These are phyloP conservation scores for Colletotrichum salicis DNA, from an alignment of 2,329 filamentous ascomycete species.

Conservation along the genomic window DNA sequence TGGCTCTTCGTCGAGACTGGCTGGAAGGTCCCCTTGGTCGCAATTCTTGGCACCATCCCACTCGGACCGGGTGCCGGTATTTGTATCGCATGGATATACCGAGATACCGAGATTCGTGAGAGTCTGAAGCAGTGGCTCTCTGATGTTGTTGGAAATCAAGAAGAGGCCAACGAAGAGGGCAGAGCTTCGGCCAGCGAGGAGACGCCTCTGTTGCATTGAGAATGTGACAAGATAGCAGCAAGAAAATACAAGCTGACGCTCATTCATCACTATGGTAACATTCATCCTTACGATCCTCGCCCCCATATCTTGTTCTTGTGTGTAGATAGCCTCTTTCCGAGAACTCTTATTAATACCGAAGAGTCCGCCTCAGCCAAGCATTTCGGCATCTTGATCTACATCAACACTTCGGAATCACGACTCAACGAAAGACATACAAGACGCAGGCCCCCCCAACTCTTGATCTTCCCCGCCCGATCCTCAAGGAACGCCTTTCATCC, in stretches of 20 bases:
- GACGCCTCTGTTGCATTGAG: constrained; percentile 45
- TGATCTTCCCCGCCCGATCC: neutral
- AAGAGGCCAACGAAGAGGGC: constrained; percentile 11
- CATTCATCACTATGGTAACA: neutral
- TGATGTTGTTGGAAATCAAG: constrained; percentile 1
- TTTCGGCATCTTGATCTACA: neutral
- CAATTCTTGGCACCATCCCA: constrained; percentile 42
- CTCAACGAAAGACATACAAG: neutral
- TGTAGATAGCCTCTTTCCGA: neutral
- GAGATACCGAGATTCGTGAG: constrained; percentile 48
- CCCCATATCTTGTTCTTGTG: neutral
- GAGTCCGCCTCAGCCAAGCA: neutral
- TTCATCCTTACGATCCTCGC: neutral
- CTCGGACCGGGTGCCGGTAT: constrained; percentile 52
- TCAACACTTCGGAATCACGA: neutral
- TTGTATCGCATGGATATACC: constrained; percentile 52
- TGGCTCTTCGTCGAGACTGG: constrained; percentile 65
- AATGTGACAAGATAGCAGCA: neutral
- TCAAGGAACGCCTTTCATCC: neutral
- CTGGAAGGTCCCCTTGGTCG: constrained; percentile 50
- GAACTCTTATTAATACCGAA: neutral
- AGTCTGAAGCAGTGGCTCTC: constrained; percentile 34
- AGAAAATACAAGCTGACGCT: neutral
- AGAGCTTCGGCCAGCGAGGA: constrained; percentile 42
- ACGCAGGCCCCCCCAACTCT: neutral